phyloP scores from a whole-genome alignment of 1,139 yeast genomes.

The Geotrichum histeridarum region DNA sequence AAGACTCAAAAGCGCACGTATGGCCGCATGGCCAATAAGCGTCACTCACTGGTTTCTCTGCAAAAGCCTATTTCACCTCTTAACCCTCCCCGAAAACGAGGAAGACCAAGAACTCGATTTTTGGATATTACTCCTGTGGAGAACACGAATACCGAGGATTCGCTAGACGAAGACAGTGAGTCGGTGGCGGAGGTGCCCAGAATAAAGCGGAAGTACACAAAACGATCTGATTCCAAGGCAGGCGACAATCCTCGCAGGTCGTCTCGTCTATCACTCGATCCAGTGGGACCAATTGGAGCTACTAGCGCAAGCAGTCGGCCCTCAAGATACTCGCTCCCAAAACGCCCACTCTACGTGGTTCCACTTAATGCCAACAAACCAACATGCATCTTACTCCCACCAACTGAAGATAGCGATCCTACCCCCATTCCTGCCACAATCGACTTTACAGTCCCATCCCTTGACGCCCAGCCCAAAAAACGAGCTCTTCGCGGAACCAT shows the following conservation, averaged over 20 bases:
- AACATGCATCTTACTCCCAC: conserved; percentile 6
- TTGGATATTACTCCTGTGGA: background rate
- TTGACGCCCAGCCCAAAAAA: background rate
- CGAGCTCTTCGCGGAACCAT: background rate
- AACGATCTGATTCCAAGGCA: background rate
- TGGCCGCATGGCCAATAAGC: background rate
- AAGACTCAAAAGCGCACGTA: background rate
- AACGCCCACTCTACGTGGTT: conserved; percentile 8
- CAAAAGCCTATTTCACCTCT: background rate
- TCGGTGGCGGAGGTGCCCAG: background rate
- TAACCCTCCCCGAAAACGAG: background rate
- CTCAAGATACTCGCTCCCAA: background rate
- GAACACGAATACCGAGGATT: background rate
- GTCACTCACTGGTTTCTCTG: background rate
- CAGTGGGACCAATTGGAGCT: background rate
- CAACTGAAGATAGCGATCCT: background rate
- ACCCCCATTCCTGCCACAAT: background rate
- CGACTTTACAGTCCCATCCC: background rate
- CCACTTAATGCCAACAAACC: conserved; percentile 11
- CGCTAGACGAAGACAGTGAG: background rate
- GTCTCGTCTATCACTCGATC: background rate
- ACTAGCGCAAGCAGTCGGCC: background rate
- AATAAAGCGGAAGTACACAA: background rate
- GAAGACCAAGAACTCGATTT: conserved; percentile 1
- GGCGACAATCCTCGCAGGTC: conserved; percentile 1